phyloP scores from a whole-genome alignment of 1,139 yeast species.

The Saccharomycopsis hybrid region DNA sequence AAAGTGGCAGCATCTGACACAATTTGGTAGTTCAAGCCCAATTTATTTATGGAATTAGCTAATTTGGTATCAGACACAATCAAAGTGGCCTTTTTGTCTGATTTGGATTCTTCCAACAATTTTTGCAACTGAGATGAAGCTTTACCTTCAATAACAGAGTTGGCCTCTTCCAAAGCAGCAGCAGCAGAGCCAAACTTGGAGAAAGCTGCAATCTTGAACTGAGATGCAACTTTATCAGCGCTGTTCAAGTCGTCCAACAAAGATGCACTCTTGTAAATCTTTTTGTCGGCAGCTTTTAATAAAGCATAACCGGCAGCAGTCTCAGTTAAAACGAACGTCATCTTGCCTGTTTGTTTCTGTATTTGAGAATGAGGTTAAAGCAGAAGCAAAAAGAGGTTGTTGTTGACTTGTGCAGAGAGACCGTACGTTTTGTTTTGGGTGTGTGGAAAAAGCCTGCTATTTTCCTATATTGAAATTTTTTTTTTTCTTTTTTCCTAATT shows the following conservation, averaged over 20 bases:
- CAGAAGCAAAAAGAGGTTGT: neutral
- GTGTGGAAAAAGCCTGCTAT: neutral
- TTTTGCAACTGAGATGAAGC: constrained; percentile 79
- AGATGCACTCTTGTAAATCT: constrained; percentile 79
- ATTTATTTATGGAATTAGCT: constrained; percentile 92
- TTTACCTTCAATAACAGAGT: constrained; percentile 86
- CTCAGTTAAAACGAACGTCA: constrained; percentile 96
- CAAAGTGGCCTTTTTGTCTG: constrained; percentile 84
- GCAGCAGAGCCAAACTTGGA: constrained; percentile 94
- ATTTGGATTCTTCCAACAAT: constrained; percentile 72
- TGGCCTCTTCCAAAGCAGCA: constrained; percentile 92
- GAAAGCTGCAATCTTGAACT: constrained; percentile 89
- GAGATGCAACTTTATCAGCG: constrained; percentile 71
- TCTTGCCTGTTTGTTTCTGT: constrained; percentile 25
- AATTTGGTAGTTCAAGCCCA: constrained; percentile 81
- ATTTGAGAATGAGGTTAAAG: neutral
- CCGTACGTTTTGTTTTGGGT: neutral
- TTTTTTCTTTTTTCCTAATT: neutral
- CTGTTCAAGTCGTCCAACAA: constrained; percentile 73
- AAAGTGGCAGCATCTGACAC: constrained; percentile 92
- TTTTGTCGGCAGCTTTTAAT: constrained; percentile 94
- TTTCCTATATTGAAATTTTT: neutral
- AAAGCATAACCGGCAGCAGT: constrained; percentile 98
- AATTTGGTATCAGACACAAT: constrained; percentile 93
- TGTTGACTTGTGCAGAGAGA: no score